Base-by-base conservation (phyloP, 352 stramenopile species). In the Pythium scleroteichum region DNA sequence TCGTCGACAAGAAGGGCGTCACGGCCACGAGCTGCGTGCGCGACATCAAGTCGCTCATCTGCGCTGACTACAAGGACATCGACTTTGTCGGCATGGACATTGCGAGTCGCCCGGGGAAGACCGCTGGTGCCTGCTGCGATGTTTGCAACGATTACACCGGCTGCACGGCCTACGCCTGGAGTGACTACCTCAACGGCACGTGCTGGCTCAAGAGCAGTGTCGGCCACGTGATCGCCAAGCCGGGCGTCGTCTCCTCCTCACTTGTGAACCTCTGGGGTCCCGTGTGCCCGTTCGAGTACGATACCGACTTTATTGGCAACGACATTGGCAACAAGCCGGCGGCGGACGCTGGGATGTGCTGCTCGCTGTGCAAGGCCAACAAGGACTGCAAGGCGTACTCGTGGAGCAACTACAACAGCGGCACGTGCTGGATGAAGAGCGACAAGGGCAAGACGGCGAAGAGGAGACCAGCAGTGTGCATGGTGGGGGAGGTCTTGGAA, bases 161-260 rank as follows among this genome's bases (percentile, higher is more conserved):
- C 10, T 69, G 62, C 62, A 42, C 32, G 17, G 62, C 62, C 12
- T 69, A 58, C 50, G 32, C 75, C 0, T 88, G 76, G 76, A 82
- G 47, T n/a, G 72, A 73, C 58, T 72, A 69, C 63, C 82, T 78
- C 47, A 60, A 67, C 24, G 78, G 78, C 8, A 86, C 73, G 10
- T 86, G 78, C 55, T 88, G 66, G 60, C 63, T 87, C 33, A 49
- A 55, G 46, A 52, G 59, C 59, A 69, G 61, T 24, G 50, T 61
- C 17, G 56, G 56, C 45, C 56, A 63, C 24, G 35, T 32, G 20
- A n/a, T 12, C 47, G n/a, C 1, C 50, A 73, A 60, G 59, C 33
- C 17, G 13, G 62, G 4, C 52, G 39, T 47, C 40, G 39, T 22
- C 2, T 60, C 53, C 0, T 48, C 44, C 33, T 64, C 56, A 38